Evolutionary conservation across 768 basidiomycete species (phyloP).

Genomic region (Agrocybe praecox): DNA sequence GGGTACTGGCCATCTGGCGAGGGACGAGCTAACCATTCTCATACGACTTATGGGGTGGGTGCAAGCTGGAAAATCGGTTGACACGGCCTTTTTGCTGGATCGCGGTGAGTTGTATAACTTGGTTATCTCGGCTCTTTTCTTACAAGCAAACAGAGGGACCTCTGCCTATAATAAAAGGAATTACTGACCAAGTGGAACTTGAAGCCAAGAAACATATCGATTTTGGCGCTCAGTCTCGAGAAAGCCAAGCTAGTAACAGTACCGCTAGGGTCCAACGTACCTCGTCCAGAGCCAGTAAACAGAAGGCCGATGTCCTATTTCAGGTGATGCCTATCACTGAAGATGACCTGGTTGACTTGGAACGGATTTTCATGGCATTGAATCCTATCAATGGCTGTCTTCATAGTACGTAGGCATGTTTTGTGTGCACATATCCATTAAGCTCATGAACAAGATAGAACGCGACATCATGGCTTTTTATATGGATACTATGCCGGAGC

Average conservation of each 20-base stretch:
- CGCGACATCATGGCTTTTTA: background rate
- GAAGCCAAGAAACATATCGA: background rate
- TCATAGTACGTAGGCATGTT: background rate
- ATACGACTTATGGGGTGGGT: background rate
- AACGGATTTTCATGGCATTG: background rate
- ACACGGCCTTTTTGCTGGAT: background rate
- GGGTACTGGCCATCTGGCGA: background rate
- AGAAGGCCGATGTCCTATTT: background rate
- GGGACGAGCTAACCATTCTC: background rate
- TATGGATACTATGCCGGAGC: background rate
- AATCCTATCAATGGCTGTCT: background rate
- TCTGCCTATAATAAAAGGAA: background rate
- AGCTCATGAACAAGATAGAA: background rate
- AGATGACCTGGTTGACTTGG: background rate
- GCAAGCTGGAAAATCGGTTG: background rate
- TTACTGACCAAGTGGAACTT: background rate
- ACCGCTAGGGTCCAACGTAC: background rate
- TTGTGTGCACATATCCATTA: background rate
- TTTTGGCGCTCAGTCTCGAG: background rate
- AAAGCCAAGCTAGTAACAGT: background rate
- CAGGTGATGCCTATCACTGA: background rate
- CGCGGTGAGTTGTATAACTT: background rate
- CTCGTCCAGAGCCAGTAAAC: background rate
- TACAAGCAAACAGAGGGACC: background rate
- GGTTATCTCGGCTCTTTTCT: background rate